Conservation (phyloP, 441 rosid genomes). For the Arabidopsis hybrid region DNA sequence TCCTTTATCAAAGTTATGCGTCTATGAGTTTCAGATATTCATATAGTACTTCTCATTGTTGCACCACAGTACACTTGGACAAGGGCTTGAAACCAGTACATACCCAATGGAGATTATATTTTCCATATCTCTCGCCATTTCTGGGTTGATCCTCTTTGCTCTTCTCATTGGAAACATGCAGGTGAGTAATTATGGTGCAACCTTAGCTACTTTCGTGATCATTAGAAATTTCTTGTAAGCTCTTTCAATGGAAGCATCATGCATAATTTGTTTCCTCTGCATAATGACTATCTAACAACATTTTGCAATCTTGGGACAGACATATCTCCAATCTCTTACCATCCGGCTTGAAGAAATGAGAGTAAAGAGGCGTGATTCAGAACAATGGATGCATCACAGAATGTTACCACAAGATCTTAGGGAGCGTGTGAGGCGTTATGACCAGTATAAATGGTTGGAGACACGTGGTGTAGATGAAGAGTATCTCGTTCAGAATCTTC, state of each 20-base stretch:
- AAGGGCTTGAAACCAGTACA: constrained; percentile 95
- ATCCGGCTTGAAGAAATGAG: constrained; percentile 99
- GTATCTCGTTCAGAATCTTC: constrained; percentile 81
- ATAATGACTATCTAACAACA: neutral
- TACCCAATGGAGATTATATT: constrained; percentile 89
- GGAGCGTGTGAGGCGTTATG: constrained; percentile 92
- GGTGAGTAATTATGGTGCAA: constrained; percentile 49
- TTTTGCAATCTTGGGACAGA: constrained; percentile 55
- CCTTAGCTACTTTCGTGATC: constrained; percentile 10
- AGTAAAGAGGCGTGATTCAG: constrained; percentile 97
- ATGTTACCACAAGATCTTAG: constrained; percentile 89
- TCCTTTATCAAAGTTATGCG: too few relatives aligned
- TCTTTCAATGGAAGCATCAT: neutral
- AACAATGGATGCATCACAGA: constrained; percentile 99
- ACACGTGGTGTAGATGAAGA: constrained; percentile 98
- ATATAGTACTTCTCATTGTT: constrained; percentile 22
- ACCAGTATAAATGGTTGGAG: constrained; percentile 98
- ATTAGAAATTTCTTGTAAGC: neutral
- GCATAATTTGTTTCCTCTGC: too few relatives aligned
- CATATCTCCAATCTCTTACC: constrained; percentile 96
- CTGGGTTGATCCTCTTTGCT: constrained; percentile 95
- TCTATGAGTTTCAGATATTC: neutral
- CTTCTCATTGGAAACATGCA: constrained; percentile 99
- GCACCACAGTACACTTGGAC: constrained; percentile 91
- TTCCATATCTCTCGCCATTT: constrained; percentile 81